A percentile compares a stretch with the other conserved stretches of the same genome.
Evolutionary conservation across 176 grass and related monocot genomes (phyloP).

Genomic region (Phragmites australis): DNA sequence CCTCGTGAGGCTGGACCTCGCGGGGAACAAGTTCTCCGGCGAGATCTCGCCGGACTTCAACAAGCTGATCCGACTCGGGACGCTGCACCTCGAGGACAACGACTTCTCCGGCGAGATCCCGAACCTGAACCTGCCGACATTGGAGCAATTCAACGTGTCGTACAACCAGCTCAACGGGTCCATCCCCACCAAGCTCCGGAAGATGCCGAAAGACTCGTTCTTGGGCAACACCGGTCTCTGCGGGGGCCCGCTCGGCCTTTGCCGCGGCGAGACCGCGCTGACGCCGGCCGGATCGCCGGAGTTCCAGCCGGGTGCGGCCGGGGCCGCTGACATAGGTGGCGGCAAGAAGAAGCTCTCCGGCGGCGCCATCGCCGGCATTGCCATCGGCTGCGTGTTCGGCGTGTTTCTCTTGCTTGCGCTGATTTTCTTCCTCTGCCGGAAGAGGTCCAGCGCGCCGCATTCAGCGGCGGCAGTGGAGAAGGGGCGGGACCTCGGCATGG

Average conservation of each 20-base stretch:
- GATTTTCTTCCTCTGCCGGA: conserved; percentile 69
- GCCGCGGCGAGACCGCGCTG: conserved; percentile 61
- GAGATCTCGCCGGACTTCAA: conserved; percentile 69
- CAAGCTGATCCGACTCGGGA: conserved; percentile 72
- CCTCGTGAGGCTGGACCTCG: conserved; percentile 82
- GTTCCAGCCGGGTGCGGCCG: conserved; percentile 11
- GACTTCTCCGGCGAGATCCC: conserved; percentile 78
- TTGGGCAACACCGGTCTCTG: conserved; percentile 68
- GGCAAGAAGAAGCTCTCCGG: conserved; percentile 79
- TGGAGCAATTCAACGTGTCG: conserved; percentile 96
- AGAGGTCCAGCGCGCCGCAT: conserved; percentile 37
- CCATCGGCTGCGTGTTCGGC: conserved; percentile 64
- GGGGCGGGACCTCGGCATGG: conserved; percentile 49
- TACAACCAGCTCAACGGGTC: conserved; percentile 89
- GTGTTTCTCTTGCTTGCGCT: conserved; percentile 62
- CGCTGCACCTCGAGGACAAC: conserved; percentile 76
- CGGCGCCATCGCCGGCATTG: conserved; percentile 96
- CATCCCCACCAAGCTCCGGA: conserved; percentile 77
- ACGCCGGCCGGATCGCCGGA: conserved; percentile 48
- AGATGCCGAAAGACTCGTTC: conserved; percentile 70
- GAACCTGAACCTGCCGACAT: conserved; percentile 60
- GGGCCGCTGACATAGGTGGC: conserved; percentile 10
- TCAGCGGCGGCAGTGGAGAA: conserved; percentile 43
- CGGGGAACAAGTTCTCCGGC: conserved; percentile 71
- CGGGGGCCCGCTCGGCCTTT: conserved; percentile 72